A percentile compares a stretch with the other conserved stretches of the same genome.
Evolutionary conservation across 2,329 filamentous ascomycete species (phyloP).

Genomic region (Fusarium sp.): DNA sequence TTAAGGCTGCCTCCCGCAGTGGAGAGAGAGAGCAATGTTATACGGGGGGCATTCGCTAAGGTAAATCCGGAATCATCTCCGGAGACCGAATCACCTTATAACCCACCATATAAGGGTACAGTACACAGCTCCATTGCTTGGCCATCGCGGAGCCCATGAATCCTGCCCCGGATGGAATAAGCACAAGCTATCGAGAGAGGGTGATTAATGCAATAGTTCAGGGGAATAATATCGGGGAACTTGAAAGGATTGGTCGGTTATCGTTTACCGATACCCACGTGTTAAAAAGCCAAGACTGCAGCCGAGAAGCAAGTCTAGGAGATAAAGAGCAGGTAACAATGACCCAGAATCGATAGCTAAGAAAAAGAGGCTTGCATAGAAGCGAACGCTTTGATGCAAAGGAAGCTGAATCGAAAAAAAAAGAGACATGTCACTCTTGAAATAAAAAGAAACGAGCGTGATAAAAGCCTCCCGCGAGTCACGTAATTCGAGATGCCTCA

Average conservation of each 20-base stretch:
- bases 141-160: background rate
- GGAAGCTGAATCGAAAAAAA: background rate
- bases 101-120: background rate
- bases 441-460: background rate
- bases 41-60: background rate
- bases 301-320: background rate
- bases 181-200: background rate
- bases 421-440: background rate
- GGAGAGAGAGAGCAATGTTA: background rate
- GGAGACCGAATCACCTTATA: background rate
- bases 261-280: background rate
- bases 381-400: slow-evolving; percentile 2
- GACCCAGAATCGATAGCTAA: background rate
- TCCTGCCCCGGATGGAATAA: slow-evolving; percentile 4
- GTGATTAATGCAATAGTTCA: slow-evolving; percentile 8
- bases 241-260: background rate
- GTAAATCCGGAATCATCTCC: slow-evolving; percentile 12
- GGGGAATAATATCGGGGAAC: slow-evolving; percentile 1
- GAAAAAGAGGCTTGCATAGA: slow-evolving; percentile 11
- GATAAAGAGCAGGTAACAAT: background rate
- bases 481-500: background rate
- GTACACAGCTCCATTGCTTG: background rate
- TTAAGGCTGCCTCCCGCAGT: slow-evolving; percentile 25
- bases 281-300: background rate
- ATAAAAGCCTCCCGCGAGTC: background rate